Evolutionary conservation across 2,329 filamentous ascomycete genomes (phyloP).

Genomic region (Nigrospora sphaerica): DNA sequence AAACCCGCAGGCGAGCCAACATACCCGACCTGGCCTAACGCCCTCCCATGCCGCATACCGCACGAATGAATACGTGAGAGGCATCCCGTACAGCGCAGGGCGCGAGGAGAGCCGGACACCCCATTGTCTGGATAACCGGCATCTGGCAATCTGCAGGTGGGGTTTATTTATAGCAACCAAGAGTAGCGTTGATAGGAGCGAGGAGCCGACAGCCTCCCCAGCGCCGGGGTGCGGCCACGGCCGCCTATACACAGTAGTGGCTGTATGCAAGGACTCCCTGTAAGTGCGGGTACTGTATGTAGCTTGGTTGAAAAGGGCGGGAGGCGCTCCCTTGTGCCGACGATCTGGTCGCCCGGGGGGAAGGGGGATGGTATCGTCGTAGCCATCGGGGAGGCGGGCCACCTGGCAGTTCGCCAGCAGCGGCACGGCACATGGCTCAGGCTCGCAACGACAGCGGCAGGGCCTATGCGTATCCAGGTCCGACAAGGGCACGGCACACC

Average conservation of each 20-base stretch:
- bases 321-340: no score
- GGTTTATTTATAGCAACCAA: constrained; percentile 1
- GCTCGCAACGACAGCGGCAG: background rate
- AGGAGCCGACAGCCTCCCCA: background rate
- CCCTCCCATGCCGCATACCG: background rate
- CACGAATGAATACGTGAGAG: background rate
- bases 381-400: no score
- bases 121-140: background rate
- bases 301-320: background rate
- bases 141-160: background rate
- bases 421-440: no score
- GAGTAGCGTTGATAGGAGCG: background rate
- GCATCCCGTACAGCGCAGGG: background rate
- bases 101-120: background rate
- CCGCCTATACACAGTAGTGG: no score
- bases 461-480: background rate
- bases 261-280: background rate
- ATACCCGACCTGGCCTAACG: background rate
- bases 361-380: no score
- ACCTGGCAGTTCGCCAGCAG: no score
- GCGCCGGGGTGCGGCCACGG: no score
- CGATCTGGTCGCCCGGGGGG: no score
- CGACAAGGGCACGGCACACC: background rate
- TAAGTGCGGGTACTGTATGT: background rate
- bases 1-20: background rate